phyloP scores from a whole-genome alignment of 306 rosid species.

The Dicorynia guianensis region DNA sequence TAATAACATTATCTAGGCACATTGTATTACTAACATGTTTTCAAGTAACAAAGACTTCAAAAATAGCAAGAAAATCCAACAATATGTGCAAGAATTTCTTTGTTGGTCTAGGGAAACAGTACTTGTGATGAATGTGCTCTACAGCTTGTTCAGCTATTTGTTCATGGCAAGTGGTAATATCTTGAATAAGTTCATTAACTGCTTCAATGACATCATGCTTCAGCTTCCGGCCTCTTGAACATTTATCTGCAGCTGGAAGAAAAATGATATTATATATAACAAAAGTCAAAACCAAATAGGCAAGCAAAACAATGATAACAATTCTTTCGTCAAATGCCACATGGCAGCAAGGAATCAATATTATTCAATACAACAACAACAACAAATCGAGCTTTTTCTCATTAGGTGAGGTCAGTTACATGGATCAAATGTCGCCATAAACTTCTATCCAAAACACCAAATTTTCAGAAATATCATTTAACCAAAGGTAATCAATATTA shows the following conservation, averaged over 20 bases:
- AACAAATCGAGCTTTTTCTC: no score
- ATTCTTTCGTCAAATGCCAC: conserved; percentile 35
- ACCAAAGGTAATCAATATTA: conserved; percentile 15
- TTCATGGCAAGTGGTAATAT: conserved; percentile 84
- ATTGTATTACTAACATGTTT: not conserved
- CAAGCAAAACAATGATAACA: conserved; percentile 9
- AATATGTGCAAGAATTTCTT: not conserved
- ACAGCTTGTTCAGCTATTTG: conserved; percentile 99
- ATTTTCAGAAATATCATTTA: no score
- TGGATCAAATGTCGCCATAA: no score
- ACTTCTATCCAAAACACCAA: no score
- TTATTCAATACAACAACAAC: conserved; percentile 13
- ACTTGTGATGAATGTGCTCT: conserved; percentile 99
- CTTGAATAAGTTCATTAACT: conserved; percentile 95
- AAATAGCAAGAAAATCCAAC: conserved; percentile 1
- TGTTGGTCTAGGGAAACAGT: not conserved
- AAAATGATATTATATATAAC: conserved; percentile 13
- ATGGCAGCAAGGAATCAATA: conserved; percentile 22
- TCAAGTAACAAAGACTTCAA: no score
- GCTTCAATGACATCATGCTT: conserved; percentile 99
- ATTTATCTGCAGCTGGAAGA: conserved; percentile 84
- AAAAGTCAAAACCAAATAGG: conserved; percentile 27
- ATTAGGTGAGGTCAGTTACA: no score
- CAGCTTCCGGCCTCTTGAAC: conserved; percentile 78
- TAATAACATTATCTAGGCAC: not conserved